Percentiles rank a stretch among this genome's conserved stretches.
Conservation (phyloP, 192 early-diverging fungal species). For the Entomortierella lignicola region DNA sequence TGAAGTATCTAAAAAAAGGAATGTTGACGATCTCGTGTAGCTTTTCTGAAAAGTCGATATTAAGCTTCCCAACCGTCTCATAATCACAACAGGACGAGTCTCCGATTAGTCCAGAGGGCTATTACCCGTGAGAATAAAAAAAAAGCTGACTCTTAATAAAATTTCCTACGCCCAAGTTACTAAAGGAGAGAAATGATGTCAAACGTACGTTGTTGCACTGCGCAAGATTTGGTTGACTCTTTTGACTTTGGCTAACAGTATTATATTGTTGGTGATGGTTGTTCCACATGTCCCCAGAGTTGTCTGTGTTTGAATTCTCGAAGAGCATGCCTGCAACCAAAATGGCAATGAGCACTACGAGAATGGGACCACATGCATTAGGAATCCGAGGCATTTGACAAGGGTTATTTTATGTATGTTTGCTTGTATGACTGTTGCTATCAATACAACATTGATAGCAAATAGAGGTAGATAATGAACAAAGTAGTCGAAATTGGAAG, state of each 20-base stretch:
- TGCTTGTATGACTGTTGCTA: not conserved
- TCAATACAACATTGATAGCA: too few species aligned
- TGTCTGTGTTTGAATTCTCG: constrained; percentile 4
- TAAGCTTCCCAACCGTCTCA: constrained; percentile 80
- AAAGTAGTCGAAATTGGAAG: not conserved
- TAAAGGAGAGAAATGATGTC: not conserved
- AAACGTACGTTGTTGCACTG: constrained; percentile 40
- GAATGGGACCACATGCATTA: constrained; percentile 17
- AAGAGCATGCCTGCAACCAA: constrained; percentile 38
- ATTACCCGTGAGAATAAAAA: not conserved
- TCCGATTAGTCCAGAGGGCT: constrained; percentile 67
- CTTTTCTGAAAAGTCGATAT: constrained; percentile 73
- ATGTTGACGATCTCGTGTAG: constrained; percentile 84
- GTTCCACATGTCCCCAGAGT: not conserved
- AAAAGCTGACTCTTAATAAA: too few species aligned
- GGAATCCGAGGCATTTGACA: constrained; percentile 20
- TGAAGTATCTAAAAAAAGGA: constrained; percentile 92
- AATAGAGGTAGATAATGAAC: too few species aligned
- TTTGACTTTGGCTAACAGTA: not conserved
- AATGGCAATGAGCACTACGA: constrained; percentile 38
- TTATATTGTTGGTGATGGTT: not conserved
- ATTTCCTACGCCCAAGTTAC: too few species aligned
- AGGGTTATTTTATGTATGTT: not conserved
- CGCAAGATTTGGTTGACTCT: not conserved
- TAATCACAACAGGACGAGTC: constrained; percentile 78